phyloP scores from a whole-genome alignment of 208 protist species.

The Trypanosoma avium region DNA sequence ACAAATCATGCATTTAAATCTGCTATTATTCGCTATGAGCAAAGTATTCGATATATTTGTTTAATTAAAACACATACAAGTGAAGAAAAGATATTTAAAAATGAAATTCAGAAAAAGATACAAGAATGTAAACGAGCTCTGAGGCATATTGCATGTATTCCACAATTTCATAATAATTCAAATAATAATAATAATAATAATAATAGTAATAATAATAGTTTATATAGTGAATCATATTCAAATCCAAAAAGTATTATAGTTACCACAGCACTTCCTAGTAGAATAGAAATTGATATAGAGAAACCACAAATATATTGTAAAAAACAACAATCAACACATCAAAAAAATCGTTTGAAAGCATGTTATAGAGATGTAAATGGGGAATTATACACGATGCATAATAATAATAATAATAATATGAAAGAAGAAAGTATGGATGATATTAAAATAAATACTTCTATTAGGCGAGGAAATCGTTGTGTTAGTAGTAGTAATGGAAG shows the following conservation, averaged over 20 bases:
- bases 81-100: constrained; percentile 40
- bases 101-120: constrained; percentile 40
- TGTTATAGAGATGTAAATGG: constrained; percentile 7
- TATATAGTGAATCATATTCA: neutral
- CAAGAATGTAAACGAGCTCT: constrained; percentile 34
- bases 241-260: constrained; percentile 47
- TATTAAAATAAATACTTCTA: too few species aligned
- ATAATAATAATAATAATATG: too few species aligned
- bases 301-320: neutral
- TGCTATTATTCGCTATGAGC: constrained; percentile 49
- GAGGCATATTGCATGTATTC: constrained; percentile 18
- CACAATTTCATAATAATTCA: constrained; percentile 1
- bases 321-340: neutral
- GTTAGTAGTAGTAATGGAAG: neutral
- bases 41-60: constrained; percentile 64
- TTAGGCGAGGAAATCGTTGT: too few species aligned
- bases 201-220: too few species aligned
- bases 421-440: too few species aligned
- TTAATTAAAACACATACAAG: constrained; percentile 32
- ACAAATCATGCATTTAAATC: constrained; percentile 31
- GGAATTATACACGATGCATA: too few species aligned
- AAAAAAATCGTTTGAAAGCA: too few species aligned
- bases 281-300: constrained; percentile 37
- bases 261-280: constrained; percentile 55
- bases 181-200: too few species aligned